Conservation (phyloP, 208 protist species). For the Leishmania amazonensis region DNA sequence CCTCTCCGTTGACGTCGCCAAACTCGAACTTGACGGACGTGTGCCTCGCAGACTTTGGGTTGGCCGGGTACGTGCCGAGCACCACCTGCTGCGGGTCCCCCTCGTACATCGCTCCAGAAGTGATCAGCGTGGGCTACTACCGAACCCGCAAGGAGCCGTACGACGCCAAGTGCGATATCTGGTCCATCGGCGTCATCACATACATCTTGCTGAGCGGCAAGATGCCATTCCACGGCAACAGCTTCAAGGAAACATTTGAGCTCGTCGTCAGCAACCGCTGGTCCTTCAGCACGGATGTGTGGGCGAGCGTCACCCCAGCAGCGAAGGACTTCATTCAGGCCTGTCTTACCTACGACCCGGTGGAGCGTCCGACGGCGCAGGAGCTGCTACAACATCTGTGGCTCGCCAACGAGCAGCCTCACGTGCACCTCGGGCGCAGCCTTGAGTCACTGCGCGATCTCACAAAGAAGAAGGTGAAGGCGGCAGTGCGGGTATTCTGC, state of each 20-base stretch:
- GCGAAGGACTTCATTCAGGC: conserved; percentile 65
- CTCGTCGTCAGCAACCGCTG: conserved; percentile 64
- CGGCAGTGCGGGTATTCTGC: conserved; percentile 70
- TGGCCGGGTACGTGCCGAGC: conserved; percentile 89
- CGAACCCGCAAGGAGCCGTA: conserved; percentile 51
- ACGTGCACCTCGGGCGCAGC: conserved; percentile 54
- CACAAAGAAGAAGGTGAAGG: conserved; percentile 70
- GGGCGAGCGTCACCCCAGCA: conserved; percentile 47
- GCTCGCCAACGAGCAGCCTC: conserved; percentile 48
- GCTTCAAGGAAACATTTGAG: conserved; percentile 68
- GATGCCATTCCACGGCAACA: conserved; percentile 73
- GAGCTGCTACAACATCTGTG: conserved; percentile 70
- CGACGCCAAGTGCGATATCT: conserved; percentile 82
- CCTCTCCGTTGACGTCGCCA: conserved; percentile 38
- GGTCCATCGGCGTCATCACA: conserved; percentile 85
- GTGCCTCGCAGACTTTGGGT: conserved; percentile 97
- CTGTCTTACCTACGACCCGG: conserved; percentile 74
- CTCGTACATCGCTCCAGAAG: conserved; percentile 86
- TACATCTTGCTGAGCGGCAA: conserved; percentile 81
- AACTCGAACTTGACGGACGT: conserved; percentile 81
- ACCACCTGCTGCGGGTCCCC: conserved; percentile 77
- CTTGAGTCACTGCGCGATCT: conserved; percentile 55
- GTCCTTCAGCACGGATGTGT: conserved; percentile 54
- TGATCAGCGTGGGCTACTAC: conserved; percentile 74
- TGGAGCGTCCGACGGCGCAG: conserved; percentile 59